Conservation (phyloP, 1,139 yeast species). For the Zygoascus meyerae region DNA sequence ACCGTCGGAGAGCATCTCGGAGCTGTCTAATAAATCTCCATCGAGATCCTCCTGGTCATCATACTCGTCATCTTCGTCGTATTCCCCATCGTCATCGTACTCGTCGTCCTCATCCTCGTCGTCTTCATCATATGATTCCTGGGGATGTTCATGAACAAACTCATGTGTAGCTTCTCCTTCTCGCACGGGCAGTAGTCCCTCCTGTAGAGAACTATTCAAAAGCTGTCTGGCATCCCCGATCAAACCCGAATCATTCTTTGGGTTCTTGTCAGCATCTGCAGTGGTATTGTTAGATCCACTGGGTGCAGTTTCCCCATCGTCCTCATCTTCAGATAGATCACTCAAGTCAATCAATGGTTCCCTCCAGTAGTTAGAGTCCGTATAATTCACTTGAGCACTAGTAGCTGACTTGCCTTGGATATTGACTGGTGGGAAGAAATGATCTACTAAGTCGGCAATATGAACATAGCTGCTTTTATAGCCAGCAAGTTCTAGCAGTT, state of each 20-base stretch:
- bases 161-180: constrained; percentile 6
- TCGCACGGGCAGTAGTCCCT: constrained; percentile 1
- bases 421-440: constrained; percentile 79
- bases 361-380: constrained; percentile 91
- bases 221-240: neutral
- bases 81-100: constrained; percentile 23
- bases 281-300: constrained; percentile 9
- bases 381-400: constrained; percentile 47
- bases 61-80: constrained; percentile 24
- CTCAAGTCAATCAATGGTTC: constrained; percentile 65
- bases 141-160: constrained; percentile 17
- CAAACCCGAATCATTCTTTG: neutral
- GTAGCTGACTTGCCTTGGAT: constrained; percentile 22
- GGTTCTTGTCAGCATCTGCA: neutral
- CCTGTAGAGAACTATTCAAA: neutral
- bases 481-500: constrained; percentile 88
- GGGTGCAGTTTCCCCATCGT: constrained; percentile 15
- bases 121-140: constrained; percentile 19
- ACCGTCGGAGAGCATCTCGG: neutral
- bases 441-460: constrained; percentile 93
- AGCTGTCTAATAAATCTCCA: constrained; percentile 6
- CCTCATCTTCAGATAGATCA: constrained; percentile 41
- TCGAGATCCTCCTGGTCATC: constrained; percentile 11
- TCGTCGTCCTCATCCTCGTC: constrained; percentile 23
- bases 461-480: constrained; percentile 80